Evolutionary conservation across 768 basidiomycete genomes (phyloP).

Genomic region (Lactarius hatsudake): DNA sequence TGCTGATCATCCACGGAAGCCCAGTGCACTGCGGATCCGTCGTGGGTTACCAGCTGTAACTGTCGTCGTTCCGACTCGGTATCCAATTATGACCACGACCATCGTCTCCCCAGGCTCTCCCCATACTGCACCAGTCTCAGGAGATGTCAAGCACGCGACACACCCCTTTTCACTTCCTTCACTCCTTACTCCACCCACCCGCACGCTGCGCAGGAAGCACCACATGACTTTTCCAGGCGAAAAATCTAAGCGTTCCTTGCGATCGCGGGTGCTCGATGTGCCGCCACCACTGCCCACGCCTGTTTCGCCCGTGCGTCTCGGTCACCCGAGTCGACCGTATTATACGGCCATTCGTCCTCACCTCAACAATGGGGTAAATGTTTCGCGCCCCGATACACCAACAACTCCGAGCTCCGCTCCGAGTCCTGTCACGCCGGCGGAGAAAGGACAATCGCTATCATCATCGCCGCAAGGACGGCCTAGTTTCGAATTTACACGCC

Average conservation of each 20-base stretch:
- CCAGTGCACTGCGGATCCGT: constrained; percentile 4
- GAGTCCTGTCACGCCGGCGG: neutral
- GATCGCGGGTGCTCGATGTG: constrained; percentile 7
- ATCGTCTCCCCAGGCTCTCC: neutral
- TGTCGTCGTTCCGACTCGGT: constrained; percentile 3
- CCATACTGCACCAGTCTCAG: neutral
- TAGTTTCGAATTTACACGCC: constrained; percentile 22
- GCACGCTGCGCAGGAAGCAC: constrained; percentile 22
- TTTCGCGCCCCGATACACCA: constrained; percentile 9
- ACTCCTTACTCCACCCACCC: constrained; percentile 12
- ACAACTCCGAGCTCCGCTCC: constrained; percentile 2
- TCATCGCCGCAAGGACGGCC: constrained; percentile 18
- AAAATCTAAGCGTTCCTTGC: constrained; percentile 24
- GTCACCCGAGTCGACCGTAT: constrained; percentile 27
- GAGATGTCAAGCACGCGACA: neutral
- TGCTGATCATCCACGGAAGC: neutral
- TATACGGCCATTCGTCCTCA: constrained; percentile 27
- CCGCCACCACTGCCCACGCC: constrained; percentile 2
- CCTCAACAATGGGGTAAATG: neutral
- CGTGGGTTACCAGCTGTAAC: constrained; percentile 16
- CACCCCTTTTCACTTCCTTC: constrained; percentile 21
- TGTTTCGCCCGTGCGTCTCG: constrained; percentile 14
- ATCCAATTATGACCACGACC: constrained; percentile 1
- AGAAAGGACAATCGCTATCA: neutral
- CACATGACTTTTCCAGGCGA: constrained; percentile 22